Evolutionary conservation across 1,139 yeast species (phyloP).

Genomic region (Hanseniaspora gamundiae): DNA sequence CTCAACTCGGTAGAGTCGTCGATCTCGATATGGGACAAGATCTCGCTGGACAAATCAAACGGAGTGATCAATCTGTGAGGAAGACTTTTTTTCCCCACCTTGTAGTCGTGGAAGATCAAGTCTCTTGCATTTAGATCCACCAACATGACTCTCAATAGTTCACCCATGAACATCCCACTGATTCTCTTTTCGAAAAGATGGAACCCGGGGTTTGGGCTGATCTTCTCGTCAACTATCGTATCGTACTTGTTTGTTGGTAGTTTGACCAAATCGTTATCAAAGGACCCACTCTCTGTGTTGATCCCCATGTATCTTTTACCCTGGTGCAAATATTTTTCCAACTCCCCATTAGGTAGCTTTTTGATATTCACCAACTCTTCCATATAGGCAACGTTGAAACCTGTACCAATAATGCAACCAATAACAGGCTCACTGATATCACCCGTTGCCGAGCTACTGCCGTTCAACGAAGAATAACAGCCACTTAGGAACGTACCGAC

Average conservation of each 20-base stretch:
- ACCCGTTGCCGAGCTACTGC: constrained; percentile 36
- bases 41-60: constrained; percentile 73
- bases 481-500: constrained; percentile 86
- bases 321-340: constrained; percentile 26
- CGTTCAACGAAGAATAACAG: constrained; percentile 53
- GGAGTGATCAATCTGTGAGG: constrained; percentile 62
- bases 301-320: constrained; percentile 68
- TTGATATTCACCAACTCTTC: constrained; percentile 61
- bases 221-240: constrained; percentile 44
- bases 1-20: constrained; percentile 63
- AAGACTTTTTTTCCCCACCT: constrained; percentile 26
- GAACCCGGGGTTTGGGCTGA: constrained; percentile 71
- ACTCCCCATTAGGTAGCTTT: constrained; percentile 40
- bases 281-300: constrained; percentile 97
- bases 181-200: constrained; percentile 91
- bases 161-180: constrained; percentile 91
- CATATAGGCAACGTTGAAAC: constrained; percentile 89
- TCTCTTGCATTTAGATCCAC: constrained; percentile 52
- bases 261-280: constrained; percentile 63
- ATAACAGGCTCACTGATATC: constrained; percentile 57
- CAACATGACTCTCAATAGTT: constrained; percentile 61
- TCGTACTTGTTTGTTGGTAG: constrained; percentile 74
- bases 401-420: constrained; percentile 92
- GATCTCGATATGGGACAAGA: constrained; percentile 68
- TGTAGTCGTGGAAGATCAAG: constrained; percentile 40